phyloP scores from a whole-genome alignment of 176 grass and related monocot species.

The Carex pumila region DNA sequence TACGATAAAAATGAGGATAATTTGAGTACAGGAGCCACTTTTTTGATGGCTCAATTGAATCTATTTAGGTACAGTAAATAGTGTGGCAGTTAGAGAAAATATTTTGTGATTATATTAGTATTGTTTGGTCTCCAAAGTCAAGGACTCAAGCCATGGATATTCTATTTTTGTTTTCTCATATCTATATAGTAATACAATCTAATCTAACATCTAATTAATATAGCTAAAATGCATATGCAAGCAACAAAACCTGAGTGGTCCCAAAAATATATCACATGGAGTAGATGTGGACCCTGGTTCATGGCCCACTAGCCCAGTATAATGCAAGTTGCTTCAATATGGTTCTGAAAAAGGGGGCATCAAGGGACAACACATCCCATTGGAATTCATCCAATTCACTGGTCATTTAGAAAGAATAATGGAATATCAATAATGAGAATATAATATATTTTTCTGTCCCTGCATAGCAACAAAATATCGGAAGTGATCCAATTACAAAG shows the following conservation, averaged over 20 bases:
- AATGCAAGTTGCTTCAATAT: slow-evolving; percentile 7
- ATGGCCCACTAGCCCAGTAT: neutral
- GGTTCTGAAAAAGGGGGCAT: neutral
- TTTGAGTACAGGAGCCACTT: too few species aligned
- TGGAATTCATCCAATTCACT: too few species aligned
- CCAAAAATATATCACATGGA: neutral
- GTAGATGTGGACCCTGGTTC: neutral
- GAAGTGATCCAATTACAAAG: neutral
- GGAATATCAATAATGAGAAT: too few species aligned
- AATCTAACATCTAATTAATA: neutral
- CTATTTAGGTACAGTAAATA: too few species aligned
- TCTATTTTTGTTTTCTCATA: neutral
- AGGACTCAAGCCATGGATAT: neutral
- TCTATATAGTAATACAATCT: neutral
- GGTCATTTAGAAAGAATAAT: too few species aligned
- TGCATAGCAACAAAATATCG: neutral
- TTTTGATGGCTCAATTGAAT: too few species aligned
- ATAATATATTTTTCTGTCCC: neutral
- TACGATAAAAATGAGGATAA: too few species aligned
- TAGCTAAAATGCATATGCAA: neutral
- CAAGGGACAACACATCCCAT: neutral
- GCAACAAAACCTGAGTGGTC: neutral
- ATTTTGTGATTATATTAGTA: neutral
- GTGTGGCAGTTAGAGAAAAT: neutral
- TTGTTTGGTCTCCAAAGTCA: neutral